Conservation (phyloP, 129 eudicot genomes). For the Cynara cardunculus region DNA sequence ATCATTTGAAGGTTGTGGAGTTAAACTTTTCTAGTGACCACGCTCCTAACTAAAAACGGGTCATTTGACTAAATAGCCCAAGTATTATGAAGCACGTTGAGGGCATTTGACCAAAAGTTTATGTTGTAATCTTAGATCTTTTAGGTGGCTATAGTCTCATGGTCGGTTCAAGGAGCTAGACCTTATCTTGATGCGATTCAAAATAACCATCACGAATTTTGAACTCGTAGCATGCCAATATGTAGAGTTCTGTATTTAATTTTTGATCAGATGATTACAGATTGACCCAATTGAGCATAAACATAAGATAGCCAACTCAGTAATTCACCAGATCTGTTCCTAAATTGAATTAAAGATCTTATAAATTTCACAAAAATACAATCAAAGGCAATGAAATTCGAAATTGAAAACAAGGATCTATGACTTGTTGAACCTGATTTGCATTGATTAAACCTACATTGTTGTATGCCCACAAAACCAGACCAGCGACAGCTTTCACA, state of each 20-base stretch:
- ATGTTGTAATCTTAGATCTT: slow-evolving; percentile 19
- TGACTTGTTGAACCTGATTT: background rate
- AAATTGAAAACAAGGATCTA: background rate
- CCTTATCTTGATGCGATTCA: slow-evolving; percentile 13
- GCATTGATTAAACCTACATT: slow-evolving; percentile 25
- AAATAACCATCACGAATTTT: background rate
- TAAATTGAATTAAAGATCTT: slow-evolving; percentile 8
- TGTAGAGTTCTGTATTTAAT: background rate
- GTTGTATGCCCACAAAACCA: background rate
- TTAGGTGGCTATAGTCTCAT: background rate
- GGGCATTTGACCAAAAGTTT: background rate
- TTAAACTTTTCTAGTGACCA: background rate
- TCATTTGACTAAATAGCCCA: background rate
- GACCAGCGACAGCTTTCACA: slow-evolving; percentile 16
- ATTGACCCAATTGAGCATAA: background rate
- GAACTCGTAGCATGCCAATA: background rate
- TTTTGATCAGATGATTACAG: background rate
- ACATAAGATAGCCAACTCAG: background rate
- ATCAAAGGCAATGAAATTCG: background rate
- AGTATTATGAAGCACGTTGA: background rate
- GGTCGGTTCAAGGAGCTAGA: background rate
- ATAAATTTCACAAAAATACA: slow-evolving; percentile 13
- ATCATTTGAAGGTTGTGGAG: background rate
- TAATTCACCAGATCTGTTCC: slow-evolving; percentile 23
- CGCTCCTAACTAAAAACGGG: background rate